Evolutionary conservation across 2,329 filamentous ascomycete genomes (phyloP).

Genomic region (Fusarium anguioides): DNA sequence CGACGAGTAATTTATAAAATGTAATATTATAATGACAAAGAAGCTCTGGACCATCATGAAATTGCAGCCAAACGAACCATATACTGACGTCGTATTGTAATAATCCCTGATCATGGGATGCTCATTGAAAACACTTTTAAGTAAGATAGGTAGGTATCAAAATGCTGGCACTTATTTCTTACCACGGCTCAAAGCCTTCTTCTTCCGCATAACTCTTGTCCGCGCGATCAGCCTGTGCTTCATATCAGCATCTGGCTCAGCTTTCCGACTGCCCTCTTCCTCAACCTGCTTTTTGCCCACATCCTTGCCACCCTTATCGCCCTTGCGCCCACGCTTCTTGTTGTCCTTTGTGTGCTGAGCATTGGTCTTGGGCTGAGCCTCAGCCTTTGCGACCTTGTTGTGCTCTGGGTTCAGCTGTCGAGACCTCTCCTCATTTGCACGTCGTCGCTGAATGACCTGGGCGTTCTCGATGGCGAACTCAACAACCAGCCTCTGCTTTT

Average conservation of each 20-base stretch:
- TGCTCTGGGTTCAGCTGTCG: slow-evolving; percentile 42
- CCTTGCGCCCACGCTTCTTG: slow-evolving; percentile 34
- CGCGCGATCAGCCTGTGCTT: slow-evolving; percentile 84
- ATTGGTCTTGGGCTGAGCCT: slow-evolving; percentile 31
- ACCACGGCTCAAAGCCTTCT: slow-evolving; percentile 61
- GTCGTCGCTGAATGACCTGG: slow-evolving; percentile 86
- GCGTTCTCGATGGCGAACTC: slow-evolving; percentile 99
- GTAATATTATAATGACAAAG: slow-evolving; percentile 9
- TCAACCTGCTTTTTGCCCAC: background rate
- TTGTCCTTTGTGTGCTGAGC: slow-evolving; percentile 35
- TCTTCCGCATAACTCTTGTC: slow-evolving; percentile 83
- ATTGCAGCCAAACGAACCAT: background rate
- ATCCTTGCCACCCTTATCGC: slow-evolving; percentile 26
- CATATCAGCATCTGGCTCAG: slow-evolving; percentile 55
- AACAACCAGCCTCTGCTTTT: slow-evolving; percentile 89
- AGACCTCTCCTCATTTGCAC: slow-evolving; percentile 51
- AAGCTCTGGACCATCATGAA: background rate
- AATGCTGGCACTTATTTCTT: slow-evolving; percentile 42
- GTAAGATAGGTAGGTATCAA: slow-evolving; percentile 28
- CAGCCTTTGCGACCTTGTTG: slow-evolving; percentile 32
- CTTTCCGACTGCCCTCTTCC: slow-evolving; percentile 47
- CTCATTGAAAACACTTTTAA: slow-evolving; percentile 28
- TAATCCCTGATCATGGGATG: slow-evolving; percentile 1
- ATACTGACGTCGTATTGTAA: slow-evolving; percentile 11
- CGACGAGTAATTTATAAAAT: slow-evolving; percentile 23